These are phyloP conservation scores for Cladosporium sp. DNA, from an alignment of 2,329 filamentous ascomycete species.

Conservation along the genomic window DNA sequence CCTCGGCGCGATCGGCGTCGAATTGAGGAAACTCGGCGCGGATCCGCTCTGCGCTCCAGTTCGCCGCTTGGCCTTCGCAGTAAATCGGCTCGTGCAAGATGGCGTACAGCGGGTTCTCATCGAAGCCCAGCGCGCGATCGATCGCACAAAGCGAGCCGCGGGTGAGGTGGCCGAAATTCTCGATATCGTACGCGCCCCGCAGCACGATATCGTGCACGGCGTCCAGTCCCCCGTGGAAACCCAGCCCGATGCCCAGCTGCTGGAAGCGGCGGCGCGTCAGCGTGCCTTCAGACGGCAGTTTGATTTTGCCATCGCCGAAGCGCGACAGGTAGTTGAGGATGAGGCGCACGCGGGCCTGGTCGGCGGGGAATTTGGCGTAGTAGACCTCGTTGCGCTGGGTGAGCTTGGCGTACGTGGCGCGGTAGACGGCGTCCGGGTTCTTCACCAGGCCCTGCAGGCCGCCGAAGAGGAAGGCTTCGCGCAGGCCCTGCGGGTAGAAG, in stretches of 20 bases:
- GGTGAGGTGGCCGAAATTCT: slow-evolving; percentile 71
- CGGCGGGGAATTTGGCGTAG: slow-evolving; percentile 81
- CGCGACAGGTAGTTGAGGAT: slow-evolving; percentile 62
- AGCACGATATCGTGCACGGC: slow-evolving; percentile 69
- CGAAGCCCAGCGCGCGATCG: slow-evolving; percentile 65
- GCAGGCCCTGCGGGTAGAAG: slow-evolving; percentile 69
- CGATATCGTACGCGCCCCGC: slow-evolving; percentile 66
- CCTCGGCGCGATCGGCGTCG: slow-evolving; percentile 34
- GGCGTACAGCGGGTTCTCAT: slow-evolving; percentile 76
- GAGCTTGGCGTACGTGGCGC: slow-evolving; percentile 65
- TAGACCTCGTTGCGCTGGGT: slow-evolving; percentile 71
- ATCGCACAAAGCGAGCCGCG: slow-evolving; percentile 65
- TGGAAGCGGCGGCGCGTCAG: slow-evolving; percentile 73
- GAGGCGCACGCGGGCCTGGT: slow-evolving; percentile 62
- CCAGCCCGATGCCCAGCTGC: slow-evolving; percentile 73
- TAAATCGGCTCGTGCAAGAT: slow-evolving; percentile 87
- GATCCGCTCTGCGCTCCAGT: slow-evolving; percentile 71
- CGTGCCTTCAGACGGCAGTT: slow-evolving; percentile 66
- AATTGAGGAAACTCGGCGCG: slow-evolving; percentile 49
- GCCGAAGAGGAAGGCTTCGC: slow-evolving; percentile 78
- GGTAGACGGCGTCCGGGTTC: slow-evolving; percentile 70
- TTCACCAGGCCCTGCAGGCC: slow-evolving; percentile 75
- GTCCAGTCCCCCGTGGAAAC: slow-evolving; percentile 73
- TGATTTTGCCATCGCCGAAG: slow-evolving; percentile 54
- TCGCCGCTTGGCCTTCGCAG: slow-evolving; percentile 64